Percentiles rank a stretch among this genome's conserved stretches.
These are phyloP conservation scores for Trametes villosa DNA, from an alignment of 768 basidiomycete species.

Conservation along the genomic window DNA sequence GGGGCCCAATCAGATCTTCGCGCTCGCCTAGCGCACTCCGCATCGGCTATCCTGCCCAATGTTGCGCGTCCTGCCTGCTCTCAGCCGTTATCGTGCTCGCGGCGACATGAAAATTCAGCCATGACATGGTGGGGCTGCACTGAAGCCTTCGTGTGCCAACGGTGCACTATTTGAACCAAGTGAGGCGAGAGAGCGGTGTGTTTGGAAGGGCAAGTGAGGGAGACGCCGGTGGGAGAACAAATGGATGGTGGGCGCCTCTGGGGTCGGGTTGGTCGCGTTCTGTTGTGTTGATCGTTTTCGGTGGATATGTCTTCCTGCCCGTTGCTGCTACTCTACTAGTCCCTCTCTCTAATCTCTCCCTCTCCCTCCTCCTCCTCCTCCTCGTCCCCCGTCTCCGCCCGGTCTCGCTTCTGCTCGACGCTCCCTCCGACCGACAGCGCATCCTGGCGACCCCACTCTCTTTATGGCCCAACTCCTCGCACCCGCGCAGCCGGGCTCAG, in stretches of 20 bases:
- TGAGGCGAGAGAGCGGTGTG: not conserved
- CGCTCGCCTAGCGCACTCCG: not conserved
- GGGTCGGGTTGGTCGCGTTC: not conserved
- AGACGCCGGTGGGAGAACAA: constrained; percentile 11
- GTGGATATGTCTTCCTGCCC: constrained; percentile 6
- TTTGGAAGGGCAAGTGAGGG: not conserved
- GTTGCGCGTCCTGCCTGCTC: not conserved
- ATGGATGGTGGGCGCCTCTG: constrained; percentile 11
- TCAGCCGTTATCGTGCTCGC: not conserved
- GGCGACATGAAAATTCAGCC: too few relatives aligned
- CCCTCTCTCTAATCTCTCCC: constrained; percentile 8
- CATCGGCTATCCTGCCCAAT: not conserved
- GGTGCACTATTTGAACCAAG: not conserved
- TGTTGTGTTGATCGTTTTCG: constrained; percentile 14
- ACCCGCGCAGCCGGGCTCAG: constrained; percentile 22
- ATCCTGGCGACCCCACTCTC: constrained; percentile 22
- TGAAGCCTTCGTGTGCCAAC: not conserved
- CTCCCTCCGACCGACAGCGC: not conserved
- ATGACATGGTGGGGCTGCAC: not conserved
- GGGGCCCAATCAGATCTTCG: constrained; percentile 8
- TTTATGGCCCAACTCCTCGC: constrained; percentile 37
- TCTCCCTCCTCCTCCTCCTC: constrained; percentile 8
- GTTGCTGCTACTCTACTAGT: constrained; percentile 7
- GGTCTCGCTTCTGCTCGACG: not conserved
- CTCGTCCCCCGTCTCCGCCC: not conserved